phyloP scores from a whole-genome alignment of 805 yeast species.

The Cyberlindnera euphorbiae region DNA sequence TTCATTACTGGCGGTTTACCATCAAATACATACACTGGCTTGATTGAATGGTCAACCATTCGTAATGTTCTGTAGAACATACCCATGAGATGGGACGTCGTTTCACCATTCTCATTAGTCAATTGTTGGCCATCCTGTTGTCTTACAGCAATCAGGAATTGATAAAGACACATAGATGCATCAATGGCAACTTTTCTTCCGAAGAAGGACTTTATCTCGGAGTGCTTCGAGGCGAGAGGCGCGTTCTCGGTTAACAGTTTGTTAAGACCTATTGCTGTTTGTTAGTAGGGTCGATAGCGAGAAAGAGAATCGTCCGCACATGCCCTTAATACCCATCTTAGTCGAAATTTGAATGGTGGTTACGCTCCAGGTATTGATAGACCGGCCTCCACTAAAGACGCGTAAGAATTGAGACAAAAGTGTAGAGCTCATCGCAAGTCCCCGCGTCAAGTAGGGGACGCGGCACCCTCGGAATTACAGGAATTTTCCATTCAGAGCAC shows the following conservation, averaged over 20 bases:
- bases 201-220: slow-evolving; percentile 78
- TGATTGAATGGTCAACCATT: slow-evolving; percentile 87
- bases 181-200: slow-evolving; percentile 97
- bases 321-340: slow-evolving; percentile 49
- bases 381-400: too few species aligned
- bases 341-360: too few species aligned
- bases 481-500: too few species aligned
- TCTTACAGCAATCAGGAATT: slow-evolving; percentile 91
- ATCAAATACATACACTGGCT: slow-evolving; percentile 95
- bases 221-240: slow-evolving; percentile 69
- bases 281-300: too few species aligned
- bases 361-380: too few species aligned
- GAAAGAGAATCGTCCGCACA: too few species aligned
- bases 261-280: slow-evolving; percentile 56
- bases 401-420: too few species aligned
- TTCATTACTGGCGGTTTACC: slow-evolving; percentile 96
- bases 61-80: slow-evolving; percentile 91
- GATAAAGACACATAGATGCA: slow-evolving; percentile 96
- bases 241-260: slow-evolving; percentile 87
- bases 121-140: slow-evolving; percentile 96
- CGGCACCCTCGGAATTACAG: too few species aligned
- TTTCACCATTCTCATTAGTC: slow-evolving; percentile 84
- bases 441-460: too few species aligned
- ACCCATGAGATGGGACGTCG: slow-evolving; percentile 93
- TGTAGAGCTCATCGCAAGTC: too few species aligned